Conservation (phyloP, 2,329 filamentous ascomycete genomes). For the Graphium sp. region DNA sequence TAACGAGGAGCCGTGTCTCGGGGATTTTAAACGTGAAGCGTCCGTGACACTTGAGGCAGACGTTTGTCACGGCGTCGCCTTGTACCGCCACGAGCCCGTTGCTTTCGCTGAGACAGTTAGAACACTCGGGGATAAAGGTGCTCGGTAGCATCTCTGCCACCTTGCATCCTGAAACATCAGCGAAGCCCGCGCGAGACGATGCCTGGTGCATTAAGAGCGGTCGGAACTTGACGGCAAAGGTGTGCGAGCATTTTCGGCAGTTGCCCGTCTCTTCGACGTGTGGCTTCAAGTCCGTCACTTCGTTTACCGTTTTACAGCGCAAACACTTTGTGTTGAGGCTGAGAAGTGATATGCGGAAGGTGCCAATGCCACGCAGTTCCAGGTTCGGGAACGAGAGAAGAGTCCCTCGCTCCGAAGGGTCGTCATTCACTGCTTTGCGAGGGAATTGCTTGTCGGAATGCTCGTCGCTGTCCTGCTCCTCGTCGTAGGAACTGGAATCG, state of each 20-base stretch:
- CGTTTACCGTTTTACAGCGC: slow-evolving; percentile 58
- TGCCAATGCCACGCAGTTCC: slow-evolving; percentile 61
- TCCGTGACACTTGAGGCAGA: slow-evolving; percentile 64
- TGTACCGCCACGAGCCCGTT: slow-evolving; percentile 56
- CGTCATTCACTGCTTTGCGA: background rate
- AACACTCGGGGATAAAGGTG: slow-evolving; percentile 64
- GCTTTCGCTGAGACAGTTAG: slow-evolving; percentile 54
- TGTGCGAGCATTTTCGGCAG: slow-evolving; percentile 42
- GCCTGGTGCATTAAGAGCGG: slow-evolving; percentile 56
- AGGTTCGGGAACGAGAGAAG: slow-evolving; percentile 63
- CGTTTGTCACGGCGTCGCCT: slow-evolving; percentile 55
- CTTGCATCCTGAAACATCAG: slow-evolving; percentile 61
- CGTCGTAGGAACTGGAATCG: slow-evolving; percentile 25
- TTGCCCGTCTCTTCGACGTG: slow-evolving; percentile 29
- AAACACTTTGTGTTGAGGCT: slow-evolving; percentile 61
- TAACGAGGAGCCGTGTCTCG: slow-evolving; percentile 60
- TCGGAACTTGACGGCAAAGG: slow-evolving; percentile 38
- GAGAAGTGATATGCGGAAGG: slow-evolving; percentile 51
- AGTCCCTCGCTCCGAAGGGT: slow-evolving; percentile 44
- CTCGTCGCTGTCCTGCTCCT: slow-evolving; percentile 12
- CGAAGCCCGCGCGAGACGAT: slow-evolving; percentile 60
- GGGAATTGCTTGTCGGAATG: background rate
- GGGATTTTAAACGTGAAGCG: slow-evolving; percentile 69
- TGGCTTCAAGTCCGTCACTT: slow-evolving; percentile 49
- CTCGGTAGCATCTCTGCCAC: slow-evolving; percentile 64